Conservation (phyloP, 1,284 basidiomycete genomes). For the Cryptococcus sp. region DNA sequence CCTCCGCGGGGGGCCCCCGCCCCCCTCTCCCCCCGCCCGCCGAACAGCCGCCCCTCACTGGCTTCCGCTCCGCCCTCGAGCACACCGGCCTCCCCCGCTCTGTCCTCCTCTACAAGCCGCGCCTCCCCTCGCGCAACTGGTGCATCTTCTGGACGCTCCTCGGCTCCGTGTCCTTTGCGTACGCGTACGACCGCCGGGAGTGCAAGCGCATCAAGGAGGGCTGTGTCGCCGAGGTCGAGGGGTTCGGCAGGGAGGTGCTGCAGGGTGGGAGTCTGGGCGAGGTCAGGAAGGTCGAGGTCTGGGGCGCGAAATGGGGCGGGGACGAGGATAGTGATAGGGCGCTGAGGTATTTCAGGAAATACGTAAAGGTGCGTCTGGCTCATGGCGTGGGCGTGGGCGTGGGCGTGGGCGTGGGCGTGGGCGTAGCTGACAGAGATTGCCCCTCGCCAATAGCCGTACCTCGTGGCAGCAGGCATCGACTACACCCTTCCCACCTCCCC, state of each 20-base stretch:
- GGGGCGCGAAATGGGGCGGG: slow-evolving; percentile 85
- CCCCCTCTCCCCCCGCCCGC: slow-evolving; percentile 4
- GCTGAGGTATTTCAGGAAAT: slow-evolving; percentile 96
- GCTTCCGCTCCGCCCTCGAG: slow-evolving; percentile 47
- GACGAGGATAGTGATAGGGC: slow-evolving; percentile 89
- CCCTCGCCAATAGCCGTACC: slow-evolving; percentile 81
- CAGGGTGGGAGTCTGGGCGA: slow-evolving; percentile 59
- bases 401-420: neutral
- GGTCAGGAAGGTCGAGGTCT: slow-evolving; percentile 80
- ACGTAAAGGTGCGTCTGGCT: slow-evolving; percentile 64
- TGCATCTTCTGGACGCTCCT: slow-evolving; percentile 75
- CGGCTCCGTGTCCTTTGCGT: slow-evolving; percentile 66
- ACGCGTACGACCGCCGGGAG: slow-evolving; percentile 78
- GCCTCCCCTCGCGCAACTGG: slow-evolving; percentile 85
- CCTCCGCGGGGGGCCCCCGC: neutral
- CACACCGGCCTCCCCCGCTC: slow-evolving; percentile 53
- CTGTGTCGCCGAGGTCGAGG: slow-evolving; percentile 75
- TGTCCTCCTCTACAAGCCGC: slow-evolving; percentile 52
- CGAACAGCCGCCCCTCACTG: slow-evolving; percentile 19
- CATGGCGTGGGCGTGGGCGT: neutral
- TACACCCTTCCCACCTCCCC: slow-evolving; percentile 80
- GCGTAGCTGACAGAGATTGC: neutral
- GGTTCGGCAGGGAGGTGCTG: slow-evolving; percentile 66
- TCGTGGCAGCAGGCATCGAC: slow-evolving; percentile 91
- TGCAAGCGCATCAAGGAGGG: slow-evolving; percentile 71